Evolutionary conservation across 805 yeast genomes (phyloP).

Genomic region (Wickerhamiella dianesei): DNA sequence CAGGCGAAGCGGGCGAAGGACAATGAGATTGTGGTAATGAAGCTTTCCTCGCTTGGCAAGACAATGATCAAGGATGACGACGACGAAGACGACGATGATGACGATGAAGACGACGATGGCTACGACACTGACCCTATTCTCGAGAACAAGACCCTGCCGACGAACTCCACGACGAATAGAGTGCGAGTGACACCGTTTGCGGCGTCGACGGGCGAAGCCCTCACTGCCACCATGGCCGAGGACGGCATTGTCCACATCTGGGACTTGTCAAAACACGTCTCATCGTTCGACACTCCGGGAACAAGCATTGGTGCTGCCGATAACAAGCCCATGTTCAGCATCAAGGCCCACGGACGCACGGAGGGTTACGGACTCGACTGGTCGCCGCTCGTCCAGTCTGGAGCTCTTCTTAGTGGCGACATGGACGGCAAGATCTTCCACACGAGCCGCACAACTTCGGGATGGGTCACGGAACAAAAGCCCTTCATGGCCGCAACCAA

Average conservation of each 20-base stretch:
- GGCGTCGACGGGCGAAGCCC: conserved; percentile 56
- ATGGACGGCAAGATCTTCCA: conserved; percentile 67
- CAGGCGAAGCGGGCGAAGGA: conserved; percentile 82
- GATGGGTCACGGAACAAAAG: conserved; percentile 74
- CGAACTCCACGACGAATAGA: conserved; percentile 78
- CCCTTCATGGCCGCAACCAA: conserved; percentile 46
- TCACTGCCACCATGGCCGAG: conserved; percentile 81
- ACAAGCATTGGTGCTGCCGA: conserved; percentile 60
- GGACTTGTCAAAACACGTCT: conserved; percentile 66
- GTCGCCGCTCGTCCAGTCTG: conserved; percentile 75
- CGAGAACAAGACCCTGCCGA: conserved; percentile 69
- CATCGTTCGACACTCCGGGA: conserved; percentile 83
- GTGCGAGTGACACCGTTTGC: conserved; percentile 74
- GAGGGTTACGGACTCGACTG: conserved; percentile 97
- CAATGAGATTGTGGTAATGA: conserved; percentile 75
- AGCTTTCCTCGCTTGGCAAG: conserved; percentile 66
- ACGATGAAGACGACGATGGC: conserved; percentile 58
- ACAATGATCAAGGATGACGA: conserved; percentile 78
- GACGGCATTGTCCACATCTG: conserved; percentile 78
- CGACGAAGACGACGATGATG: conserved; percentile 66
- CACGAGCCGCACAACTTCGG: conserved; percentile 59
- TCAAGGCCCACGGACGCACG: conserved; percentile 78
- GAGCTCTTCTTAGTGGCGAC: conserved; percentile 81
- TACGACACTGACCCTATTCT: conserved; percentile 71
- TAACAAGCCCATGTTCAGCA: conserved; percentile 70